Evolutionary conservation across 2,329 filamentous ascomycete genomes (phyloP), one percentile per base, ranked within the genome.

Genomic region (Colletotrichum sp.): DNA sequence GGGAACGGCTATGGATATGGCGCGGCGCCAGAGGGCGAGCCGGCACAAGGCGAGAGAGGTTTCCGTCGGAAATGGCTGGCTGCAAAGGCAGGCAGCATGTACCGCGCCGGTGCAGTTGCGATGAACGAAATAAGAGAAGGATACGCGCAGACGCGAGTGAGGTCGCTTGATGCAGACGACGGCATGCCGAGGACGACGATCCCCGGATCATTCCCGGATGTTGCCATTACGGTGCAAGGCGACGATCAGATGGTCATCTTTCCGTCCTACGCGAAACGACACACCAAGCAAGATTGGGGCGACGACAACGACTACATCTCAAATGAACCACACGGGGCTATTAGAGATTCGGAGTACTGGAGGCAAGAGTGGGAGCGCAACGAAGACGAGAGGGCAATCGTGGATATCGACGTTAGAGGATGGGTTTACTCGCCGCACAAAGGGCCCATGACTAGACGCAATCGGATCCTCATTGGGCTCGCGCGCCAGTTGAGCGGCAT

Each of bases 171-270:
- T 57, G 77, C 79, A 8, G 79, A 81, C 12, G 82, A 83, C 10
- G 73, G 79, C n/a, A 79, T 81, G 60, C 85, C 84, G 13, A 64
- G 68, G 76, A 83, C 87, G 24, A 85, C 89, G 60, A 94, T 95
- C 34, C 93, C 95, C 0, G 94, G 94, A 1, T 92, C 93, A 2
- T 98, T 98, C 81, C 95, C 96, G 0, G 94, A 98, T 79, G 94
- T 95, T 21, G 92, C 94, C n/a, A 94, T 98, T 75, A 91, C 94
- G 18, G 91, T 92, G 13, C 93, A 92, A 77, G 96, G 95, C 14
- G 92, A 95, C 76, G 96, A 98, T 83, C 95, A 99, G 86, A 95
- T 99, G 93, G 92, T 99, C 12, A 83, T 99, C 28, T 99, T 99
- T 79, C 97, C 97, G 0, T 98, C 95, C 69, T 99, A 99, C 83